Evolutionary conservation across 768 basidiomycete genomes (phyloP).

Genomic region (Panaeolus papilionaceus): DNA sequence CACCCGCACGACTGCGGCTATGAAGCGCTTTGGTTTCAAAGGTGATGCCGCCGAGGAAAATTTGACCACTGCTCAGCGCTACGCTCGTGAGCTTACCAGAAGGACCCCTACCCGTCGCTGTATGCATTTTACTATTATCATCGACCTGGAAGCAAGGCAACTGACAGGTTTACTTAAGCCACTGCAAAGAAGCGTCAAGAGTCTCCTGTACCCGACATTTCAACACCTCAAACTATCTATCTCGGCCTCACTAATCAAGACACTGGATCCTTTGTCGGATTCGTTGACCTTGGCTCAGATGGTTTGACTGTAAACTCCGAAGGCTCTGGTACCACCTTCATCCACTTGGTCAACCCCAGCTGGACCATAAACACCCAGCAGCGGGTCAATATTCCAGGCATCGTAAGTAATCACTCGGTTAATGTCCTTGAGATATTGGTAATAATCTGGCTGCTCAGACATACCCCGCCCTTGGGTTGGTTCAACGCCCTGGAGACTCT

Average conservation of each 20-base stretch:
- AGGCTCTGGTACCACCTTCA: background rate
- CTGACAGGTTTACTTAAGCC: background rate
- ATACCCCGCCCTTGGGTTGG: background rate
- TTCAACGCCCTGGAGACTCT: slow-evolving; percentile 6
- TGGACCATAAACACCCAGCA: slow-evolving; percentile 3
- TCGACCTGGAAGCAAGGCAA: background rate
- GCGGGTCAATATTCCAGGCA: background rate
- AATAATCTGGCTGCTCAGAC: background rate
- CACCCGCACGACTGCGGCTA: background rate
- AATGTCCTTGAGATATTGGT: background rate
- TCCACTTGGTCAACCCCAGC: background rate
- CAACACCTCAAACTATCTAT: background rate
- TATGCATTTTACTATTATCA: background rate
- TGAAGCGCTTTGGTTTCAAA: background rate
- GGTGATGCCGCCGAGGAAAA: background rate
- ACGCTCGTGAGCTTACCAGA: slow-evolving; percentile 7
- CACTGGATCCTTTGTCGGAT: slow-evolving; percentile 3
- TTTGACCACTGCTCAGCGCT: background rate
- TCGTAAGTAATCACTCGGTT: background rate
- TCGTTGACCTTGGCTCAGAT: background rate
- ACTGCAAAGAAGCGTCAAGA: slow-evolving; percentile 10
- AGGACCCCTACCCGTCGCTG: background rate
- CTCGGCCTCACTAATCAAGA: background rate
- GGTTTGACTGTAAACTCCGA: background rate
- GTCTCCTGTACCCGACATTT: background rate